Conservation (phyloP, 768 basidiomycete species). For the Mycena leptocephala region DNA sequence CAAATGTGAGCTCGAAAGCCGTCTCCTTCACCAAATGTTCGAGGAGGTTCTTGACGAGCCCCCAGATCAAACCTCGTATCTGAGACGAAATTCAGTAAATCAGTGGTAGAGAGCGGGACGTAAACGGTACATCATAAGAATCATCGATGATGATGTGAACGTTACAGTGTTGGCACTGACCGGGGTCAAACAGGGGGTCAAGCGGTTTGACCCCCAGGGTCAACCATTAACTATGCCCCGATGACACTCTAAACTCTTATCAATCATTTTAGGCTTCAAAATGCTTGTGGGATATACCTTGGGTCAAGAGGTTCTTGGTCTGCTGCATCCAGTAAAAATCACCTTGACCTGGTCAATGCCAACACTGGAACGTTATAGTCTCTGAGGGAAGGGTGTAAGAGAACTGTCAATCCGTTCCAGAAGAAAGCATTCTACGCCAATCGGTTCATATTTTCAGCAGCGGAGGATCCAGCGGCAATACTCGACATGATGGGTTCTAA, state of each 20-base stretch:
- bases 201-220: no score
- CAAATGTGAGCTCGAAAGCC: no score
- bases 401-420: not conserved
- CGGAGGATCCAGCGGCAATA: not conserved
- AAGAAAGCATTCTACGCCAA: not conserved
- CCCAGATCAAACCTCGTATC: constrained; percentile 2
- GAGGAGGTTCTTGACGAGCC: constrained; percentile 7
- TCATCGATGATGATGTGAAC: constrained; percentile 11
- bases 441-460: not conserved
- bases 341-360: no score
- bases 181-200: no score
- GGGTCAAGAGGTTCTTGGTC: no score
- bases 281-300: no score
- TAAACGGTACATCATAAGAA: constrained; percentile 1
- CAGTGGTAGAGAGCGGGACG: not conserved
- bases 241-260: no score
- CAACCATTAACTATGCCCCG: no score
- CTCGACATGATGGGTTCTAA: not conserved
- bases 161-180: no score
- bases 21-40: constrained; percentile 3
- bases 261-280: no score
- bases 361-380: no score
- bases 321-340: no score
- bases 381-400: constrained; percentile 3
- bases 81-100: constrained; percentile 1